Evolutionary conservation across 345 rosid genomes (phyloP).

Genomic region (Salix exigua): DNA sequence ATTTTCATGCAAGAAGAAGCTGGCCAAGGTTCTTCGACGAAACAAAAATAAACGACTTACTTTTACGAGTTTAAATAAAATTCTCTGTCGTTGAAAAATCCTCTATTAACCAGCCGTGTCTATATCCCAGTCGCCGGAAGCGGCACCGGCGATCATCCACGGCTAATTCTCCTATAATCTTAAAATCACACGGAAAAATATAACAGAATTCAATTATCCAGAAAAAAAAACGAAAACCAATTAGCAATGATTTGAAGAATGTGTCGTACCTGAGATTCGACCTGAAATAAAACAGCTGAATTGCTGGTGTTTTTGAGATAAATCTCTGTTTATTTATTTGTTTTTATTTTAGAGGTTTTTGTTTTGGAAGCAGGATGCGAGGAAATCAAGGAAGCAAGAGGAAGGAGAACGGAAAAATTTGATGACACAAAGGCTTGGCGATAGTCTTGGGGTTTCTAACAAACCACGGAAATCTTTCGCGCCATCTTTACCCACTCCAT

Average conservation of each 20-base stretch:
- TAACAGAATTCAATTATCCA: neutral
- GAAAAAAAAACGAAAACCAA: neutral
- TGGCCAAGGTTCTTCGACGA: neutral
- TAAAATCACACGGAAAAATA: neutral
- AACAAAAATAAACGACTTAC: neutral
- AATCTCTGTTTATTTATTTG: neutral
- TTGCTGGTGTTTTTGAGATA: neutral
- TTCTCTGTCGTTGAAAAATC: neutral
- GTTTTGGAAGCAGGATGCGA: neutral
- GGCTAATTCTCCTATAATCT: neutral
- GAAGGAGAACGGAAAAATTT: neutral
- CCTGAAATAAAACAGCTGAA: neutral
- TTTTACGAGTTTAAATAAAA: neutral
- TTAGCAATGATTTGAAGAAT: neutral
- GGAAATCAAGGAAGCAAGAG: neutral
- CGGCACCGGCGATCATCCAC: neutral
- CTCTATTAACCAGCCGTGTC: neutral
- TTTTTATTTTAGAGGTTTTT: neutral
- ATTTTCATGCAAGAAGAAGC: neutral
- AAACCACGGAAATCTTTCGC: slow-evolving; percentile 35
- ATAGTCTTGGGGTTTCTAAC: slow-evolving; percentile 34
- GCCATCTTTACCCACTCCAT: slow-evolving; percentile 26
- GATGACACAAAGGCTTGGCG: neutral
- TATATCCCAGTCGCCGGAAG: slow-evolving; percentile 20
- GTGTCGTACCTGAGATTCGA: neutral